phyloP scores from a whole-genome alignment of 495 filamentous ascomycete species.

The Clavariopsis aquatica region DNA sequence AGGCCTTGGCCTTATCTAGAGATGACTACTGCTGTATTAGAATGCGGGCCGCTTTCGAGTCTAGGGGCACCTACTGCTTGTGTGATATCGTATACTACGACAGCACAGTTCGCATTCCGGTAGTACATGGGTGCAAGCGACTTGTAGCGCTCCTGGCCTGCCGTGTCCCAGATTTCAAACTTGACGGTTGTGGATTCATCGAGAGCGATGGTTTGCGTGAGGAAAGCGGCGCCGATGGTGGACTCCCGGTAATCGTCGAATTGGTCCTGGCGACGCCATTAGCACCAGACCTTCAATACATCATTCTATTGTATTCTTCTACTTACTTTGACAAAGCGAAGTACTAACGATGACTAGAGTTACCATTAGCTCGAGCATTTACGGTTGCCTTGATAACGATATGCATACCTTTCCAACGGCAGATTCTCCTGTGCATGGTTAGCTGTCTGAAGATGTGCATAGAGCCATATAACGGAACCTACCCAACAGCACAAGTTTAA shows the following conservation, averaged over 20 bases:
- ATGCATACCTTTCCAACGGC: slow-evolving; percentile 88
- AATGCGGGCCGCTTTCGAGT: background rate
- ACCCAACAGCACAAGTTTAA: slow-evolving; percentile 97
- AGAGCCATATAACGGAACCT: slow-evolving; percentile 36
- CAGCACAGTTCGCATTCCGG: slow-evolving; percentile 96
- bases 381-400: slow-evolving; percentile 33
- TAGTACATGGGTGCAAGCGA: slow-evolving; percentile 99
- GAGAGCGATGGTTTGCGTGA: slow-evolving; percentile 96
- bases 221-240: slow-evolving; percentile 97
- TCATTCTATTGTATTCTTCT: background rate
- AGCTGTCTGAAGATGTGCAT: slow-evolving; percentile 17
- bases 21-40: slow-evolving; percentile 65
- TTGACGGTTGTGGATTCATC: slow-evolving; percentile 98
- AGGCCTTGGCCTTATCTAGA: slow-evolving; percentile 96
- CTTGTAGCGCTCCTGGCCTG: slow-evolving; percentile 97
- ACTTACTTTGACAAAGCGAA: slow-evolving; percentile 93
- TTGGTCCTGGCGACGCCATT: slow-evolving; percentile 70
- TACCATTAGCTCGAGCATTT: slow-evolving; percentile 11
- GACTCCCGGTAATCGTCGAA: slow-evolving; percentile 99
- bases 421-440: slow-evolving; percentile 76
- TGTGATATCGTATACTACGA: slow-evolving; percentile 98
- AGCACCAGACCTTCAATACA: background rate
- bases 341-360: slow-evolving; percentile 85
- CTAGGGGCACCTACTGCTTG: slow-evolving; percentile 73
- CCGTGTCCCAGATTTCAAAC: slow-evolving; percentile 99